Evolutionary conservation across 176 grass and related monocot genomes (phyloP).

Genomic region (Canna indica): DNA sequence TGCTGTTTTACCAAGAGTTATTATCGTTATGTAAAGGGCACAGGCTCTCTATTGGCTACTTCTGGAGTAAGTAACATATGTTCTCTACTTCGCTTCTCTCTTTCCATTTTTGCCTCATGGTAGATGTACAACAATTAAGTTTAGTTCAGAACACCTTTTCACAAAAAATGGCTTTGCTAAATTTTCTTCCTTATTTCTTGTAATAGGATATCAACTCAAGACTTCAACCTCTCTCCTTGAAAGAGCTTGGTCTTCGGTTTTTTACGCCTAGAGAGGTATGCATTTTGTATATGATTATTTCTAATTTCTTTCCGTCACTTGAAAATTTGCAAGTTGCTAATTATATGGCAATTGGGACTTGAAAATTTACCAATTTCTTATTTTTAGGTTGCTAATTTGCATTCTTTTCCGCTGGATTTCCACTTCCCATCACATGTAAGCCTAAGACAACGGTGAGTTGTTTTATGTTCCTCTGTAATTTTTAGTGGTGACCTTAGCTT

Average conservation of each 20-base stretch:
- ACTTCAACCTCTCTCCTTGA: conserved; percentile 46
- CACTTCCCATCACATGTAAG: conserved; percentile 49
- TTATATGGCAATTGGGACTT: no score
- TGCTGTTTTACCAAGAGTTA: conserved; percentile 98
- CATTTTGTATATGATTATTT: neutral
- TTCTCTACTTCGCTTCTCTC: conserved; percentile 14
- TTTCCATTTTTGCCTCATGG: neutral
- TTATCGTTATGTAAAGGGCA: conserved; percentile 89
- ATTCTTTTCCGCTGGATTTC: conserved; percentile 75
- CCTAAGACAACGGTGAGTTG: conserved; percentile 73
- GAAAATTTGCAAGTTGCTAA: no score
- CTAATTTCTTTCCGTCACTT: no score
- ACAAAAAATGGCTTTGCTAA: neutral
- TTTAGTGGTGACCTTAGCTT: neutral
- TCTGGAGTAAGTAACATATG: conserved; percentile 50
- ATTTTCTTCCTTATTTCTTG: neutral
- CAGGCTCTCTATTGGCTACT: conserved; percentile 69
- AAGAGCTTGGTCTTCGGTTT: conserved; percentile 55
- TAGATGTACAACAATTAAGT: conserved; percentile 16
- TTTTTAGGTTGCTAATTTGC: conserved; percentile 93
- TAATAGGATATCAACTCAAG: conserved; percentile 11
- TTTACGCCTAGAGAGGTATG: conserved; percentile 77
- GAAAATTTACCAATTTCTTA: conserved; percentile 11
- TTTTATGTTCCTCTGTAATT: neutral
- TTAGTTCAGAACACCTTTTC: conserved; percentile 9